Conservation (phyloP, 2,329 filamentous ascomycete genomes). For the Chaetomium sp. region DNA sequence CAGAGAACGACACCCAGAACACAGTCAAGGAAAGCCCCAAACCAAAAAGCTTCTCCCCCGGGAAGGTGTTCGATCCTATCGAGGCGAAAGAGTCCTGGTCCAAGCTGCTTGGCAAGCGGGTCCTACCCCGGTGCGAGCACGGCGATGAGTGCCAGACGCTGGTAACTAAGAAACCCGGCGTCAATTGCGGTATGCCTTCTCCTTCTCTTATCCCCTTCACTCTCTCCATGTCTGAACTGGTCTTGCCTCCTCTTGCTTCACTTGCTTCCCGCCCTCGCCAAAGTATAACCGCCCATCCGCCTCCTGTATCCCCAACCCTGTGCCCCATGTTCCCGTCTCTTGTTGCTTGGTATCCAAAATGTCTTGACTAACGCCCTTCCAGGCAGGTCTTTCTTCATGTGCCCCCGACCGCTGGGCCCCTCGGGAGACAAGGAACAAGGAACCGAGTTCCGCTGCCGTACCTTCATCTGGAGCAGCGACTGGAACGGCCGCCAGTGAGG, state of each 20-base stretch:
- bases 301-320: not conserved
- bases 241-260: not conserved
- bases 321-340: not conserved
- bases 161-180: constrained; percentile 83
- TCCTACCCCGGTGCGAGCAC: constrained; percentile 81
- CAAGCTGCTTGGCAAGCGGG: constrained; percentile 75
- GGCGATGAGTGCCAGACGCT: constrained; percentile 81
- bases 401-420: constrained; percentile 74
- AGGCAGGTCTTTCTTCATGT: constrained; percentile 67
- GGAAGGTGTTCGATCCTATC: constrained; percentile 64
- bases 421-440: constrained; percentile 81
- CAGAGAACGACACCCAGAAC: constrained; percentile 2
- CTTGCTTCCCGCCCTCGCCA: not conserved
- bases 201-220: not conserved
- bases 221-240: not conserved
- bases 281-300: not conserved
- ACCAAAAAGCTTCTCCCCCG: constrained; percentile 10
- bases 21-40: not conserved
- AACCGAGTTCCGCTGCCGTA: constrained; percentile 84
- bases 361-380: constrained; percentile 8
- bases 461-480: constrained; percentile 73
- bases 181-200: constrained; percentile 67
- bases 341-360: not conserved
- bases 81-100: constrained; percentile 81
- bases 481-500: constrained; percentile 46